Evolutionary conservation across 139 green algal genomes (phyloP).

Genomic region (Astrephomene gubernaculifera): DNA sequence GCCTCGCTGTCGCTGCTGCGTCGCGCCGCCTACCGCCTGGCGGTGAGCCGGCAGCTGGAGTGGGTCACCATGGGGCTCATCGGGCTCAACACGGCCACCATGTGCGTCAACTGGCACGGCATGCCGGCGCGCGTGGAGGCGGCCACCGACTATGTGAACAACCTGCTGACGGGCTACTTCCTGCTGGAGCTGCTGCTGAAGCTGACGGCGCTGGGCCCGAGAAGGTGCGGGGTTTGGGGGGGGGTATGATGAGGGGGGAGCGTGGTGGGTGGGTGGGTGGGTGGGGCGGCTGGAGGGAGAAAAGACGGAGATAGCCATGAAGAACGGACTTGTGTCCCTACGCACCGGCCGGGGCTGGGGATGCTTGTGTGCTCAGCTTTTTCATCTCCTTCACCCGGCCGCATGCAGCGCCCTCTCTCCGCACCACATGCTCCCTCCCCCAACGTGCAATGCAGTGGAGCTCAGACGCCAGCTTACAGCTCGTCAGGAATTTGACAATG

Average conservation of each 20-base stretch:
- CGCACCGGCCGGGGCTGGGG: too few relatives aligned
- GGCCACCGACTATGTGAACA: conserved; percentile 61
- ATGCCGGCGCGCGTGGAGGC: conserved; percentile 47
- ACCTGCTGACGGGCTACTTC: conserved; percentile 63
- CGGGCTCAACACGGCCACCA: conserved; percentile 54
- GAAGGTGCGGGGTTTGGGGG: too few relatives aligned
- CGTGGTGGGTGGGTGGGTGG: too few relatives aligned
- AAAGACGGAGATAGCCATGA: neutral
- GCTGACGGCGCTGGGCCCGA: conserved; percentile 60
- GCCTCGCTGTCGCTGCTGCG: neutral
- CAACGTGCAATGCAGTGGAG: too few relatives aligned
- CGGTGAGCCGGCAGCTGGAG: neutral
- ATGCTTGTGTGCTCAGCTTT: neutral
- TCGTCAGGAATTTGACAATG: too few relatives aligned
- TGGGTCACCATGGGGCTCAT: conserved; percentile 29
- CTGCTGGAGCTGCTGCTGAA: conserved; percentile 75
- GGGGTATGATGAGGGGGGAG: too few relatives aligned
- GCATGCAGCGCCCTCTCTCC: too few relatives aligned
- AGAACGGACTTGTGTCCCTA: neutral
- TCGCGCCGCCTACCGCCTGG: neutral
- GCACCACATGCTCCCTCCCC: too few relatives aligned
- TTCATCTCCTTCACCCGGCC: neutral
- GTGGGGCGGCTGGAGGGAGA: too few relatives aligned
- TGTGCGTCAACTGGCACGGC: conserved; percentile 53
- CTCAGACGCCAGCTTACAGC: too few relatives aligned